These are phyloP conservation scores for Pleurotus citrinopileatus DNA, from an alignment of 768 basidiomycete genomes.

Conservation along the genomic window DNA sequence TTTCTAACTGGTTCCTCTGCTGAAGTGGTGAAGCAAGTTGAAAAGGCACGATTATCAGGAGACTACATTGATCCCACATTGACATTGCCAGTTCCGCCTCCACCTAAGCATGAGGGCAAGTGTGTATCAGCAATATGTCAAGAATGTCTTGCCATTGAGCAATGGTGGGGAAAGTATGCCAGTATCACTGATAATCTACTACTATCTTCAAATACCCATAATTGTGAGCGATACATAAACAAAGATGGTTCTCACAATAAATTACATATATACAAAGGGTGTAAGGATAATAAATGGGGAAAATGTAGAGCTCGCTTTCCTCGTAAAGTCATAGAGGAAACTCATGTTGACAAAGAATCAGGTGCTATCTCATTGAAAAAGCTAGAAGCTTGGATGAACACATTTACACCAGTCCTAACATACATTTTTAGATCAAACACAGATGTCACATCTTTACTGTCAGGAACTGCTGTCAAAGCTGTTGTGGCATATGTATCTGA, in stretches of 20 bases:
- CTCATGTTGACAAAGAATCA: constrained; percentile 22
- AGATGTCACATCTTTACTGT: constrained; percentile 20
- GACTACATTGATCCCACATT: constrained; percentile 12
- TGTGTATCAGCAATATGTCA: no score
- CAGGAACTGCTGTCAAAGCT: constrained; percentile 23
- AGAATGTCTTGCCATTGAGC: neutral
- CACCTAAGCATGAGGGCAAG: no score
- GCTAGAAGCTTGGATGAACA: constrained; percentile 27
- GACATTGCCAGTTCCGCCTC: neutral
- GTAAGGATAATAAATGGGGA: constrained; percentile 23
- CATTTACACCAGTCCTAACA: constrained; percentile 13
- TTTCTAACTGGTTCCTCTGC: neutral
- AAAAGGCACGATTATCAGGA: neutral
- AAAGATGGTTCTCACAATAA: constrained; percentile 9
- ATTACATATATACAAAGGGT: constrained; percentile 14
- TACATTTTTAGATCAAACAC: constrained; percentile 13
- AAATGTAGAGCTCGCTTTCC: constrained; percentile 33
- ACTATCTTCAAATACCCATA: constrained; percentile 23
- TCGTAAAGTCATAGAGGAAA: constrained; percentile 15
- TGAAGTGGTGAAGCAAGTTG: constrained; percentile 12
- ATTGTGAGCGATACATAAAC: constrained; percentile 14
- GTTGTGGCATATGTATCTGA: constrained; percentile 25
- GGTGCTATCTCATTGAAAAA: constrained; percentile 27
- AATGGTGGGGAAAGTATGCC: constrained; percentile 17
- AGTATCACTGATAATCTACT: constrained; percentile 22